Evolutionary conservation across 2,329 filamentous ascomycete genomes (phyloP), one percentile per base, ranked within the genome.

Genomic region (Epichloe elymi): DNA sequence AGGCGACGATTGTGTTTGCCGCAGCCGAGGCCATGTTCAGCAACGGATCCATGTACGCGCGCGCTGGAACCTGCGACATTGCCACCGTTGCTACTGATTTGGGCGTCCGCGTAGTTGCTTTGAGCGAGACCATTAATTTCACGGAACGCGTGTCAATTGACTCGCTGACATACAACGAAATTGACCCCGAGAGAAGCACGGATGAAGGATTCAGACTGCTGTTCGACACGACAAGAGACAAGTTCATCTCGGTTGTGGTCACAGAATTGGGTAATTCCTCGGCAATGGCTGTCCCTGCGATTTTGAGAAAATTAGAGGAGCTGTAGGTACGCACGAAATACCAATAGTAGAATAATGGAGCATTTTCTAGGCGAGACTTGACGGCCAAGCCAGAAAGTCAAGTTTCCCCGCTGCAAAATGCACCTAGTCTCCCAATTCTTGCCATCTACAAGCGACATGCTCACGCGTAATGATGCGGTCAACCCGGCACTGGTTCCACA

Each of bases 91-190:
- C 90, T 5, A 80, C 83, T 48, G 80, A 86, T 51, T 74, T 82
- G 19, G 83, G 85, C 52, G 79, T 90, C 38, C 86, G 87, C 1
- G 88, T 97, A 53, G 83, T 94, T 36, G 88, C 94, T 3, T 85
- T 94, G 53, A 95, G 88, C 66, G 91, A 97, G 71, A 93, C 86
- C 4, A 83, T 97, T 70, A 98, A 97, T 69, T 96, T 97, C 65
- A 93, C 61, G 33, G 78, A 70, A 83, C 84, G 88, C 52, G 88
- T 96, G 11, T 86, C 88, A 6, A 80, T 94, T 14, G 93, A 97
- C 68, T 91, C 88, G 23, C 87, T 97, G 57, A 91, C 93, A 41
- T 84, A 88, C 61, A 98, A 98, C 66, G 93, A 98, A 71, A 84
- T 96, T 55, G 89, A 69, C 76, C 90, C 65, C 62, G 88, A 67